Evolutionary conservation across 2,329 filamentous ascomycete genomes (phyloP).

Genomic region (Boeremia lycopersici): DNA sequence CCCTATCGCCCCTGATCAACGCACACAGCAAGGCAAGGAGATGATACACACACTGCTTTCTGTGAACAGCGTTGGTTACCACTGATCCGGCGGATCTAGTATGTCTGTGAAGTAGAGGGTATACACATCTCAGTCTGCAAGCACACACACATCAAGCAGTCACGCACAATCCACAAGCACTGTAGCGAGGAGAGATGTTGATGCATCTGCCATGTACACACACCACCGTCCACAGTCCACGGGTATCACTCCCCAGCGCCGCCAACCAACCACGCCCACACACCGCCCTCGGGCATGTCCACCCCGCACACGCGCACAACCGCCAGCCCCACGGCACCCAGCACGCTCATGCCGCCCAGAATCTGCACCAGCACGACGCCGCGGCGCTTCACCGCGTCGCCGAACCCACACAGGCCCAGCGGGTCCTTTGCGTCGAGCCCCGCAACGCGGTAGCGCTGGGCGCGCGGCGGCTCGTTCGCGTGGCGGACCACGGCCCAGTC

Average conservation of each 20-base stretch:
- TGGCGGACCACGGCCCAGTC: constrained; percentile 44
- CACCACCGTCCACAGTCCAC: too few relatives aligned
- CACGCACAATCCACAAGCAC: too few relatives aligned
- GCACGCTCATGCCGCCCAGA: constrained; percentile 72
- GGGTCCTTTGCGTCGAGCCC: constrained; percentile 71
- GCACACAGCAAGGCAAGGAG: too few relatives aligned
- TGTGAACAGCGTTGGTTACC: not conserved
- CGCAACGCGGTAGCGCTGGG: constrained; percentile 29
- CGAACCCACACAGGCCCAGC: constrained; percentile 74
- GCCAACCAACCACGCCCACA: constrained; percentile 36
- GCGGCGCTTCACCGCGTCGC: constrained; percentile 67
- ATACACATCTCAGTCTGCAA: too few relatives aligned
- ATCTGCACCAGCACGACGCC: constrained; percentile 75
- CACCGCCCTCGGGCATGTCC: constrained; percentile 34
- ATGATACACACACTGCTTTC: too few relatives aligned
- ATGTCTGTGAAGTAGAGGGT: too few relatives aligned
- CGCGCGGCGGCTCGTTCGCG: constrained; percentile 32
- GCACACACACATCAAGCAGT: too few relatives aligned
- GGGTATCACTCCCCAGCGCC: not conserved
- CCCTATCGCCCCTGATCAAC: too few relatives aligned
- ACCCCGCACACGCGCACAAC: constrained; percentile 47
- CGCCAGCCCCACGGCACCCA: constrained; percentile 71
- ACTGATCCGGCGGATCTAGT: too few relatives aligned
- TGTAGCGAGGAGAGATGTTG: too few relatives aligned
- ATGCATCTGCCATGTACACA: too few relatives aligned